Evolutionary conservation across 257 asterid species (phyloP), one percentile per base, ranked within the genome.

Genomic region (Jacaranda mimosifolia): DNA sequence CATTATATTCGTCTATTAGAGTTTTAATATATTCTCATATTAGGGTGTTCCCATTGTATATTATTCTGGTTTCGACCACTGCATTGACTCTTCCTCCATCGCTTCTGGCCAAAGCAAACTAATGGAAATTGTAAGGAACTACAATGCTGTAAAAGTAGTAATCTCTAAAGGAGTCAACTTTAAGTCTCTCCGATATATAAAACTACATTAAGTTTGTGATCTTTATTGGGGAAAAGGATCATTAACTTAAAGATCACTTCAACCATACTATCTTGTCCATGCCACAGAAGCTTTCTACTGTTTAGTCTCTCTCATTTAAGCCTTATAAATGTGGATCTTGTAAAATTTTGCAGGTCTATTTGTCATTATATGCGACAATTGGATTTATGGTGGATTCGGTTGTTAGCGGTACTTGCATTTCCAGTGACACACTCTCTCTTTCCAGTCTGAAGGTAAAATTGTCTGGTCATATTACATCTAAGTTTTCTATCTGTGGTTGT

Each of bases 401-500:
- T 57, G 81, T 80, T 70, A 68, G 81, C 66, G 84, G 83, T 68
- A 39, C 88, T 64, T 72, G 80, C 83, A 43, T 73, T 76, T 77
- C 86, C 13, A 63, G 73, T 48, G 98, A 96, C 56, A 71, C 93
- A 0, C 87, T 93, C 74, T 85, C 88, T 66, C 87, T 93, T 78
- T 89, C 90, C 52, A 88, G 99, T 79, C 80, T 96, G 80, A 91
- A 96, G 99, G 99, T 95, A 87, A 74, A 45, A 48, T 15, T 62
- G 69, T 73, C 62, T 45, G 39, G 45, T 40, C 73, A 35, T 36
- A 8, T 59, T 63, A 9, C 52, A 36, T 72, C 72, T 26, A 18
- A 51, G 46, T 48, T 59, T 39, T 56, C 4, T 4, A 3, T 18
- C 40, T 7, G 13, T 53, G 68, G 51, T 72, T 72, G 12, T 43